Base-by-base conservation (phyloP, 805 yeast genomes). In the Isabelozyma rhagii region DNA sequence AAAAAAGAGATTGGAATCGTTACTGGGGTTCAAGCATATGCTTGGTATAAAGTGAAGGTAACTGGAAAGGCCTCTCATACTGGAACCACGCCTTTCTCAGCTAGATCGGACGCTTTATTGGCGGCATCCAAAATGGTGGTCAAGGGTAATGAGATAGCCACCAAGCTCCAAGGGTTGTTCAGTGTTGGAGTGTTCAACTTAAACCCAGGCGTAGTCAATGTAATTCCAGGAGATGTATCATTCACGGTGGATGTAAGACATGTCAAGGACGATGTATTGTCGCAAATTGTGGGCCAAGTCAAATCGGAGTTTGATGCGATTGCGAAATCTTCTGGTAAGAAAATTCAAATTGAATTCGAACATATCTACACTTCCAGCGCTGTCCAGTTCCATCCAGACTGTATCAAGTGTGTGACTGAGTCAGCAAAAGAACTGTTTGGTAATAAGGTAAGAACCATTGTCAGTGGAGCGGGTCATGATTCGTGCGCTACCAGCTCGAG, bases 391-490 rank as follows among this genome's bases (percentile, higher is more conserved):
- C 71, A 83, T 55, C 61, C 74, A n/a, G 65, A 69, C 1, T 78
- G 85, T 57, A 69, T 81, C 46, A 61, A 68, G 2, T 75, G 84
- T 54, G 84, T 85, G 15, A 66, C 71, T 41, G 72, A 77, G 18
- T 71, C 86, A 15, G 84, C 89, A 0, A 52, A 59, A 15, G 80
- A 74, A 25, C 59, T 79, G 36, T 79, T 75, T 49, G 83, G 83
- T 1, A 64, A 67, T 25, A 61, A 72, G 39, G 68, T 71, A 9
- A 66, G 73, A 40, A 74, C 69, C 39, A 82, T 84, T 47, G 75
- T 77, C 43, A 80, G 86, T 55, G 90, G 92, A 28, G 89, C 91
- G 5, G 89, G 88, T 9, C 92, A 85, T 55, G 92, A 85, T 59
- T 82, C 88, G 7, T 83, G 89, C 56, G 74, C 79, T 18, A 81